Conservation (phyloP, 352 stramenopile genomes). For the Phytophthora podocarpi region DNA sequence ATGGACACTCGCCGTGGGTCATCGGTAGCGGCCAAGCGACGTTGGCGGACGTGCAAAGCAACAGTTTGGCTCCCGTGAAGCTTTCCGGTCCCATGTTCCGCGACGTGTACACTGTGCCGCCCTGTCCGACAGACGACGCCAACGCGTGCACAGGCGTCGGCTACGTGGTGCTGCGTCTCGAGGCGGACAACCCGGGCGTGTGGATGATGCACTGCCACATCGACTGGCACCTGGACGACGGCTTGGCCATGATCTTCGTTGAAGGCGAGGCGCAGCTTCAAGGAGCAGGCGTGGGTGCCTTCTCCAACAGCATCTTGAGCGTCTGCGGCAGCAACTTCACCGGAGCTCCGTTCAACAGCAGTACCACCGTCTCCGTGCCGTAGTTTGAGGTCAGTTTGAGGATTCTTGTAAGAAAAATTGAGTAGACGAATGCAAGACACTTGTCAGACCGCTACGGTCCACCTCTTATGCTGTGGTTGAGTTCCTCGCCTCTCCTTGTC, state of each 20-base stretch:
- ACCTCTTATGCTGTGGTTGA: no score
- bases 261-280: constrained; percentile 25
- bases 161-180: constrained; percentile 31
- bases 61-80: constrained; percentile 23
- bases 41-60: constrained; percentile 2
- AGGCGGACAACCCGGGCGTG: constrained; percentile 38
- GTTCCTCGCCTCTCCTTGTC: no score
- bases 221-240: constrained; percentile 30
- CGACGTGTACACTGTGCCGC: constrained; percentile 36
- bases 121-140: constrained; percentile 14
- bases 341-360: constrained; percentile 5
- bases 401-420: no score
- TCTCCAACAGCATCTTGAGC: constrained; percentile 11
- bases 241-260: constrained; percentile 40
- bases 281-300: background rate
- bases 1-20: constrained; percentile 28
- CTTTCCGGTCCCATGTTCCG: constrained; percentile 27
- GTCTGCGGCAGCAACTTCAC: constrained; percentile 30
- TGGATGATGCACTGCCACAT: no score
- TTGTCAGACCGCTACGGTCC: no score
- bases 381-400: background rate
- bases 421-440: no score
- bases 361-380: constrained; percentile 9
- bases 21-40: constrained; percentile 29
- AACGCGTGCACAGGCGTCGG: constrained; percentile 17